These are phyloP conservation scores for Pistacia vera DNA, from an alignment of 345 rosid species.

Conservation along the genomic window DNA sequence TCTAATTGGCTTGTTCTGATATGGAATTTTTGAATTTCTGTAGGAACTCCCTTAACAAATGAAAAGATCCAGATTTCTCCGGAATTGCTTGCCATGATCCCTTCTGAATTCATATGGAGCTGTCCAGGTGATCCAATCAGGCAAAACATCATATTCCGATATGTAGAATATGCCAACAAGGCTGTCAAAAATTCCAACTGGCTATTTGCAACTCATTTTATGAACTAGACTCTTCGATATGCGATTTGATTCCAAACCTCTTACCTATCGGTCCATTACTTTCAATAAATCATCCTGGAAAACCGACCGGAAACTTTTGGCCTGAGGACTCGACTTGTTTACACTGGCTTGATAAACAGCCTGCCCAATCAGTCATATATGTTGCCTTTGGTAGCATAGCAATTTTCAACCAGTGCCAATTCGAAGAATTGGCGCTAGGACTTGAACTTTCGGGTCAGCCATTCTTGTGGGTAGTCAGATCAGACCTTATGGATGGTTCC, in stretches of 20 bases:
- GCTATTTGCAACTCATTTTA: constrained; percentile 10
- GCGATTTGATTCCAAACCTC: constrained; percentile 8
- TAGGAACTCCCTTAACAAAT: neutral
- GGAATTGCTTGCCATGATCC: constrained; percentile 6
- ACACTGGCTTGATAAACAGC: constrained; percentile 27
- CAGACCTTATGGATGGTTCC: neutral
- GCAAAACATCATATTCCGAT: neutral
- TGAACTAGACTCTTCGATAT: constrained; percentile 25
- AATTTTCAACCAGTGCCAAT: constrained; percentile 3
- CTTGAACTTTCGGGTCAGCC: constrained; percentile 16
- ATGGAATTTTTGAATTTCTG: neutral
- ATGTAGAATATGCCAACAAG: neutral
- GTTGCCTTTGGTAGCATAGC: constrained; percentile 28
- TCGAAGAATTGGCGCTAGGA: constrained; percentile 17
- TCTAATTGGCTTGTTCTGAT: neutral
- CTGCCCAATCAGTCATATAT: constrained; percentile 25
- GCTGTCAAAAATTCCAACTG: neutral
- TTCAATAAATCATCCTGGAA: neutral
- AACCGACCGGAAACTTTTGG: neutral
- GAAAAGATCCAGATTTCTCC: neutral
- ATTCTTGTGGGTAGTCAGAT: constrained; percentile 31
- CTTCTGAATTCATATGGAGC: constrained; percentile 18
- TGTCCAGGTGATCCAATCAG: neutral
- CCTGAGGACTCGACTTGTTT: constrained; percentile 24
- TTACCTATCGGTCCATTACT: constrained; percentile 1